These are phyloP conservation scores for Lepidium didymum DNA, from an alignment of 345 rosid genomes.

Conservation along the genomic window DNA sequence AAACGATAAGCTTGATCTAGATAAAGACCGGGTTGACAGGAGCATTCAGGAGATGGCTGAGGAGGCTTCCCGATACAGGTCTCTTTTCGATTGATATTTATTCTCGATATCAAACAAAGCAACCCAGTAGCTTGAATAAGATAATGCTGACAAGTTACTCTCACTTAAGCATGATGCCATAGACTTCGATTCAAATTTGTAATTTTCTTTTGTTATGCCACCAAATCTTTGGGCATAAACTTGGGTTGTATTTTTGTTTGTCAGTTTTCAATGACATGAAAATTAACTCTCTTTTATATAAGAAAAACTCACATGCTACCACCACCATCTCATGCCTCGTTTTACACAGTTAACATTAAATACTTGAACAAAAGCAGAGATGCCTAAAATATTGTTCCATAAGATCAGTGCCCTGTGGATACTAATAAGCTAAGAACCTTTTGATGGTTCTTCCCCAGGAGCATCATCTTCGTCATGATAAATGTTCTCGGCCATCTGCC, in stretches of 20 bases:
- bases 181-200: not conserved
- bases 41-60: slow-evolving; percentile 62
- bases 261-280: not conserved
- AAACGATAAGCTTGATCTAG: slow-evolving; percentile 68
- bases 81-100: slow-evolving; percentile 32
- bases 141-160: not conserved
- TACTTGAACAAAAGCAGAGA: slow-evolving; percentile 8
- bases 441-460: slow-evolving; percentile 70
- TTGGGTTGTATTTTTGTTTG: not conserved
- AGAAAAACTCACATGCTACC: not conserved
- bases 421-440: slow-evolving; percentile 32
- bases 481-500: slow-evolving; percentile 99
- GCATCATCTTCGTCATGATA: slow-evolving; percentile 95
- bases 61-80: slow-evolving; percentile 65
- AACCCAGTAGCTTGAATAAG: slow-evolving; percentile 7
- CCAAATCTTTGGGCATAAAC: not conserved
- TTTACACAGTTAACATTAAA: slow-evolving; percentile 10
- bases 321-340: slow-evolving; percentile 3
- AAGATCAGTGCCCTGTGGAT: not conserved
- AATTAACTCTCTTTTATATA: not conserved
- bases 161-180: not conserved
- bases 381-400: slow-evolving; percentile 2
- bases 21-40: slow-evolving; percentile 70
- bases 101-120: not conserved
- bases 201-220: not conserved